Evolutionary conservation across 2,329 filamentous ascomycete species (phyloP), one percentile per base, ranked within the genome.

Genomic region (Diaporthe aspalathi): DNA sequence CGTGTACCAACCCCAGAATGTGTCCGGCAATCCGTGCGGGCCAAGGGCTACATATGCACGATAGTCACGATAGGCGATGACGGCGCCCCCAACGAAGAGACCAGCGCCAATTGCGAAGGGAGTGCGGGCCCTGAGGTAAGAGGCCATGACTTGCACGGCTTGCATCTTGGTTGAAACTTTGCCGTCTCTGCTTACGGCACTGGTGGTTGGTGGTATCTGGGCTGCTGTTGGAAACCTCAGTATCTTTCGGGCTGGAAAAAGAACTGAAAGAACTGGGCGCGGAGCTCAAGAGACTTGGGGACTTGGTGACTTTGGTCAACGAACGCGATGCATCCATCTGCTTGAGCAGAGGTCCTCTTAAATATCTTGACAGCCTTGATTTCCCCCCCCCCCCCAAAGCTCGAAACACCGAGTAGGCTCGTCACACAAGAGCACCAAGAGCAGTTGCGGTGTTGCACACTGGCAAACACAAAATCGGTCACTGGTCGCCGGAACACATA

Each of bases 1-100:
- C 14, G 22, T 65, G 16, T 60, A 43, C 70, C 70, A 71, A 9
- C 70, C 70, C 70, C 66, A 72, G 66, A 67, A 67, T 8, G 70
- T 72, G 35, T 70, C 67, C 14, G 70, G 70, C 8, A 72, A 45
- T 9, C 70, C 70, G 6, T 70, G 67, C 0, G 70, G 70, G 20
- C 70, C 70, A 14, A 72, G 67, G 17, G 70, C 52, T 16, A 72
- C 24, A 3, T 72, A 72, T 17, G 67, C 54, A 1, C 60, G 70
- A 32, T 70, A 72, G 67, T 72, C 67, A n/a, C 50, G 67, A 32
- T 70, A 70, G 27, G 52, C 67, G 1, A 70, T 32, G 35, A 70
- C 27, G 6, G 20, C 35, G 22, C 40, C 60, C 9, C 67, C 70
- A 20, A 72, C 17, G n/a, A 53, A n/a, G 2, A 72, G 20, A 9